Conservation (phyloP, 768 basidiomycete species). For the Pulveroboletus frians region DNA sequence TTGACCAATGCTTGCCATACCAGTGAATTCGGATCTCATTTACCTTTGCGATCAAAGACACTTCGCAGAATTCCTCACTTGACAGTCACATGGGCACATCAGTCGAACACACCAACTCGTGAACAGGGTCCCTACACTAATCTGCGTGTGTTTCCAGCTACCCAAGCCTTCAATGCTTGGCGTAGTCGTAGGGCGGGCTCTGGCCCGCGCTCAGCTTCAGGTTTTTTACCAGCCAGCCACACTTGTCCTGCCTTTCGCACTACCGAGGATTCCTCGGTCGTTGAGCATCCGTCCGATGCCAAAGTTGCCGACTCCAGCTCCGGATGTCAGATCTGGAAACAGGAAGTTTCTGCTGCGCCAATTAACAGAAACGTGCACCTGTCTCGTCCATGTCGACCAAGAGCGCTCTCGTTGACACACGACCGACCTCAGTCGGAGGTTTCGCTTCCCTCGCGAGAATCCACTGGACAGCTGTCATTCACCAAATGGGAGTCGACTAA, state of each 20-base stretch:
- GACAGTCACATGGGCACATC: constrained; percentile 78
- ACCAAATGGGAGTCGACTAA: constrained; percentile 24
- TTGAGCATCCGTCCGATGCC: not conserved
- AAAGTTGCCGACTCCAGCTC: not conserved
- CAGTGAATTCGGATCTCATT: constrained; percentile 1
- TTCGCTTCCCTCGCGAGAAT: constrained; percentile 23
- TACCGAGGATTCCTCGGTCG: not conserved
- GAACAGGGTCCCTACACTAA: constrained; percentile 14
- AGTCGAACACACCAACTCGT: constrained; percentile 30
- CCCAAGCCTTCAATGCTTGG: constrained; percentile 15
- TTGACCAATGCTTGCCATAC: not conserved
- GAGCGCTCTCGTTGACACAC: constrained; percentile 29
- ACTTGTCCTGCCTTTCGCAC: constrained; percentile 11
- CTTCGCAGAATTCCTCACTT: constrained; percentile 66
- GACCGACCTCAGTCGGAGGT: constrained; percentile 14
- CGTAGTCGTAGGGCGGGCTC: constrained; percentile 9
- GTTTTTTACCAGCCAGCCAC: constrained; percentile 16
- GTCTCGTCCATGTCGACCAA: constrained; percentile 20
- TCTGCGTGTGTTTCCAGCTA: constrained; percentile 6
- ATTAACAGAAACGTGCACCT: constrained; percentile 1
- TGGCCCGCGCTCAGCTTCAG: constrained; percentile 9
- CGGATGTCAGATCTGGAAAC: constrained; percentile 14
- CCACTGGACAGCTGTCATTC: constrained; percentile 26
- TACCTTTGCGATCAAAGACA: constrained; percentile 39
- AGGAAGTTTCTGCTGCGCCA: not conserved